Base-by-base conservation (phyloP, 2,329 filamentous ascomycete species). In the Periconia digitata region DNA sequence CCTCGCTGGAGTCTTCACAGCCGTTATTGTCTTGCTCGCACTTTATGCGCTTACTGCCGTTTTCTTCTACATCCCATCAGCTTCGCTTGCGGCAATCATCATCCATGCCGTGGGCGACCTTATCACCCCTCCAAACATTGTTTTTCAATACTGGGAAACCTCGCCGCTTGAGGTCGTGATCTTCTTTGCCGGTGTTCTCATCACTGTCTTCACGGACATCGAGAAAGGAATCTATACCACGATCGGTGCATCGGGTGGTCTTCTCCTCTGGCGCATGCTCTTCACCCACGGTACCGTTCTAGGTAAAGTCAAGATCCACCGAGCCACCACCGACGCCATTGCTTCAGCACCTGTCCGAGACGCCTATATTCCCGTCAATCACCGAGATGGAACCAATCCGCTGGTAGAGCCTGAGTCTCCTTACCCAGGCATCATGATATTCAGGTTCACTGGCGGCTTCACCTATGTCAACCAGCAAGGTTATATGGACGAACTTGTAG, bases 71-170 rank as follows among this genome's bases (percentile, higher is more conserved):
- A 96, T 97, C 50, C 90, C 92, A 0, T 88, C 80, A 51, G 84
- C 92, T 5, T 81, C 85, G 3, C 81, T 97, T 2, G 81, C 92
- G 0, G 94, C 85, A 21, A 90, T 97, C 64, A 96, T 97, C 57
- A 96, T 97, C 54, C 92, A 97, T 69, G 94, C 94, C 2, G 92
- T 97, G 2, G 89, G 89, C 49, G 92, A 97, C 67, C 76, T 99
- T 46, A 89, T 97, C 68, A 95, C 92, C 0, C 85, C 90, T 0
- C 92, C 92, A 4, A 91, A 95, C 68, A 92, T 88, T 0, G 81
- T 97, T 12, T 96, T 96, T 71, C 88, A 94, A 63, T 99, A 97
- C 75, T 99, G 92, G 92, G 83, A 85, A 36, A 89, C 96, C 6
- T 94, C 90, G 0, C 94, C 94, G 0, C 67, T 96, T 2, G 94